Base-by-base conservation (phyloP, 179 eudicot genomes). In the Silene vulgaris region DNA sequence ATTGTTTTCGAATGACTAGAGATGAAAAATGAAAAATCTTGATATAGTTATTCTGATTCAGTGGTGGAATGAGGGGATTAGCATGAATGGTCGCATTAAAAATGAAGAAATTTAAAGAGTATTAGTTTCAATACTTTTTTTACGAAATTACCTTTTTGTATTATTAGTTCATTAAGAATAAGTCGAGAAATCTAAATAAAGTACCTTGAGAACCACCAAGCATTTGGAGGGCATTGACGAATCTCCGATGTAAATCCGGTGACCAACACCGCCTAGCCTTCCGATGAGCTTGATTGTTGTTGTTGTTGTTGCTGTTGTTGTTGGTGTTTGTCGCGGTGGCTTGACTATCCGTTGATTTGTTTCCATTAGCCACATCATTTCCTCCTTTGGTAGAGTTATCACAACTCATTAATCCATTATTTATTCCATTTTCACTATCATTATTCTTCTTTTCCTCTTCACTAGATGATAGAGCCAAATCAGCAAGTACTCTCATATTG, bases 261-360 rank as follows among this genome's bases (percentile, higher is more conserved):
- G 97, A 91, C 97, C 97, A 91, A 71, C 96, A 86, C 61, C 93
- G 83, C 80, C 93, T 82, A 17, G 84, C 86, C 77, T 90, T 90
- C 75, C 88, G 52, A 37, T 81, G 79, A 40, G 76, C 71, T 64
- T 90, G 97, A 60, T 66, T 61, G 12, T 73, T 73, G 12, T 83
- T 63, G 60, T 60, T 71, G 60, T 64, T 62, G 29, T 50, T 50
- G 56, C 2, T 50, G 40, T 60, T 19, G 17, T 69, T 54, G 48
- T 74, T 68, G 32, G 77, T 75, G 57, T 69, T 71, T 8, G 80
- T 65, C 32, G 71, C 65, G 74, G 75, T 73, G 11, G 77, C 66
- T 80, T 84, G 85, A 50, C 77, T 71, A 73, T 85, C 87, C 0
- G 29, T 30, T 8, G 66, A 56, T 29, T 72, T 76, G 1, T 70